Conservation (phyloP, 805 yeast species). For the Ogataea minuta region DNA sequence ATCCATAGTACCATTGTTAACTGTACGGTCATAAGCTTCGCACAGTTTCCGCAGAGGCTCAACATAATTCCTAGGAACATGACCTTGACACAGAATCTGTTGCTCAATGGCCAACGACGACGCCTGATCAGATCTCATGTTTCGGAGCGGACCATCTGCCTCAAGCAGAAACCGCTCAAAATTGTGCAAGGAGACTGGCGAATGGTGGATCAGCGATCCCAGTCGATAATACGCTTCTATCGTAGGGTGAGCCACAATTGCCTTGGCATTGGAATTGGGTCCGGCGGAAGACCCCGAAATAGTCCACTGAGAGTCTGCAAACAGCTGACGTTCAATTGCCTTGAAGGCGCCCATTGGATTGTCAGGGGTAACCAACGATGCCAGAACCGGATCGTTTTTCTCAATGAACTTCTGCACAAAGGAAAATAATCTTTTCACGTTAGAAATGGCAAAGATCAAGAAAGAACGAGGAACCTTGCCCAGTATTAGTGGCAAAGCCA, state of each 20-base stretch:
- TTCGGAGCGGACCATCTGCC: slow-evolving; percentile 43
- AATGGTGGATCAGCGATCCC: slow-evolving; percentile 45
- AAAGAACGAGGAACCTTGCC: slow-evolving; percentile 71
- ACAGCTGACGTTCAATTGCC: slow-evolving; percentile 26
- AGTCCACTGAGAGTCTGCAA: slow-evolving; percentile 33
- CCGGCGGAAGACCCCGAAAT: slow-evolving; percentile 22
- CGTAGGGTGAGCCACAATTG: slow-evolving; percentile 41
- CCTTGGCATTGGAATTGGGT: slow-evolving; percentile 10
- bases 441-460: slow-evolving; percentile 62
- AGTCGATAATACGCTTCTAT: slow-evolving; percentile 50
- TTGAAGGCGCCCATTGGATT: slow-evolving; percentile 33
- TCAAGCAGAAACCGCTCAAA: slow-evolving; percentile 65
- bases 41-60: slow-evolving; percentile 44
- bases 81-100: slow-evolving; percentile 58
- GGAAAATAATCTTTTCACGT: slow-evolving; percentile 60
- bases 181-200: slow-evolving; percentile 53
- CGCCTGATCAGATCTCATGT: slow-evolving; percentile 37
- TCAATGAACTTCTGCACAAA: slow-evolving; percentile 56
- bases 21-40: slow-evolving; percentile 43
- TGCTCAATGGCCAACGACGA: slow-evolving; percentile 56
- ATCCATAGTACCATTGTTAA: slow-evolving; percentile 44
- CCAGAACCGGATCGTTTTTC: slow-evolving; percentile 40
- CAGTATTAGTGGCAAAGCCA: slow-evolving; percentile 58
- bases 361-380: slow-evolving; percentile 28
- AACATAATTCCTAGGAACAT: slow-evolving; percentile 41